Base-by-base conservation (phyloP, 2,329 filamentous ascomycete species). In the Penicillium sp. region DNA sequence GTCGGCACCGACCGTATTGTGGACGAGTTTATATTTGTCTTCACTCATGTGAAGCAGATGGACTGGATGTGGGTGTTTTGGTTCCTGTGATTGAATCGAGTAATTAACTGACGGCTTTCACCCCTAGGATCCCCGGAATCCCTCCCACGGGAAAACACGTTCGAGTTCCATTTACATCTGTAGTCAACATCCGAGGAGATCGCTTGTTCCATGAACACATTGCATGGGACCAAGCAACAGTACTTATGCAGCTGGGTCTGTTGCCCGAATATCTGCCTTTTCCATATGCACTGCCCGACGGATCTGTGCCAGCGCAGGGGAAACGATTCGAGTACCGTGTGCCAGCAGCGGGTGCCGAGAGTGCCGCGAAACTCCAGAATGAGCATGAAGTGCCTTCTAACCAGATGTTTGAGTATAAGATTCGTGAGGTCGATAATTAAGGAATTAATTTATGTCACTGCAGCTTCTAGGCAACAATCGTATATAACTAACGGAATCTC, bases 141-240 rank as follows among this genome's bases (percentile, higher is more conserved):
- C 84, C 83, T 2, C 83, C 85, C 1, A 88, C 85, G 0, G 74
- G 78, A 29, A 77, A 75, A 58, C 68, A 74, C 9, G 73, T 88
- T 2, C 77, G 81, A n/a, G 78, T 89, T 6, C 86, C 88, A 0
- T 83, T 89, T 60, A 88, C 83, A 0, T 79, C 82, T 3, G 78
- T 90, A 0, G 86, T 90, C 5, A 88, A 87, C 55, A 81, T 90
- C 53, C 82, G 88, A 1, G 88, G 88, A 2, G 86, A 89, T 66
- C 77, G 86, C 0, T 73, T 90, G 0, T 89, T 85, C 62, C 86
- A 89, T 61, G 88, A 90, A 69, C 87, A 90, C 64, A 89, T 90
- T 43, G 76, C 81, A 15, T 90, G 87, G 87, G 87, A 90, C 58
- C 86, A 89, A 68, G 83, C 78, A 0, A 87, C 84, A 0, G 81